Evolutionary conservation across 106 monocot genomes (phyloP), one percentile per base, ranked within the genome.

Genomic region (Acorus gramineus): DNA sequence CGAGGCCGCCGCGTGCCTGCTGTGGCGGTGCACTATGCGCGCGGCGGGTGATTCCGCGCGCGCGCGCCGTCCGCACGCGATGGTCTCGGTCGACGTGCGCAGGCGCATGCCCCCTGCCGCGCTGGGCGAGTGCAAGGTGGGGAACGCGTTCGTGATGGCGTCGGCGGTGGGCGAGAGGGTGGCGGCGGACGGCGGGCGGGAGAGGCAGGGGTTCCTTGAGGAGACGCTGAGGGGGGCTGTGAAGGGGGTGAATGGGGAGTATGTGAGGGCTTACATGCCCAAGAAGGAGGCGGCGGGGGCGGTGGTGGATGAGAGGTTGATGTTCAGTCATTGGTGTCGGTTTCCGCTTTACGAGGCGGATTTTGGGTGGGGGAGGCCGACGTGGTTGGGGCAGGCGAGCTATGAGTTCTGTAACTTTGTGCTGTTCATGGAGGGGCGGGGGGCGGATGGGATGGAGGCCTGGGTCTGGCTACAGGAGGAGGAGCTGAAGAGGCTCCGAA

Each of bases 1-100:
- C 11, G 69, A 76, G 47, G 76, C 69, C 3, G 70, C 64, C 28
- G 58, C 56, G 4, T 63, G 48, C 7, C 52, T 76, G 2, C 53
- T 65, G 0, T 60, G 50, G 70, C 43, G 76, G 65, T 70, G 70
- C 9, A 1, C 9, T 0, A 7, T 9, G 9, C 52, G 52, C 7
- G 28, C 28, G 1, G 28, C 28, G 28, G 28, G 28, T 28, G 28
- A 28, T 28, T 28, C 1, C 28, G 28, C 28, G 52, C 52, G 9
- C 52, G 9, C 7, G 5, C 52, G 52, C 52, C 28, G 28, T 28
- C 28, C 28, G 28, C 28, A 28, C 28, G 28, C 28, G 28, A 28
- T 28, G 28, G 28, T 28, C 28, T 28, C 28, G 28, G 28, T 28
- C 28, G 28, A 28, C 28, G 28, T 28, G 28, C 28, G 28, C 28